Base-by-base conservation (phyloP, 371 early-diverging fungal genomes). In the Phascolomyces articulosus region DNA sequence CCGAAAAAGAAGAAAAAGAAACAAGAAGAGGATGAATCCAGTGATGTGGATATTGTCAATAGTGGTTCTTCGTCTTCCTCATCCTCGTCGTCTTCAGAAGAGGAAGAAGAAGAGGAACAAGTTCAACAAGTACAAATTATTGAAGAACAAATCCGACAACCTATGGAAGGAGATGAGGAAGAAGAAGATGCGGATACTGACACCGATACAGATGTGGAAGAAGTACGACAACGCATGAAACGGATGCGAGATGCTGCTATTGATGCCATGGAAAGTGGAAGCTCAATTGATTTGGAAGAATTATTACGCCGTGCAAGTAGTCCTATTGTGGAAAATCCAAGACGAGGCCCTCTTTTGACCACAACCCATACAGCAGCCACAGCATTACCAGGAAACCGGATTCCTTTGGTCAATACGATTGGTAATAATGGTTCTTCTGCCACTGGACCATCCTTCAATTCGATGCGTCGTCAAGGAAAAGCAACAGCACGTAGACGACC, bases 261-360 rank as follows among this genome's bases (percentile, higher is more conserved):
- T 51, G 70, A 72, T 59, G 77, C 77, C 34, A 76, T 76, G 72
- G 72, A 72, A 44, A 76, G 62, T 29, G 72, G 73, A 27, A 64
- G 57, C 3, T 64, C 69, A 2, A 31, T 73, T 27, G 71, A 80
- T 40, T 59, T 77, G 18, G 75, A 80, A 34, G 78, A 75, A 34
- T 56, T 81, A n/a, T 38, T 76, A 4, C 74, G 69, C 34, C 68
- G 80, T n/a, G 77, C 76, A 1, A 68, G 72, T 40, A 63, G 63
- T 29, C 74, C 74, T 7, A 63, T 74, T 21, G 53, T 65, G 29
- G 66, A 68, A 20, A 40, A 48, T 29, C 47, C 56, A 51, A 15
- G 48, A 4, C 48, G 47, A 15, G 9, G 10, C 2, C 21, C 27
- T 7, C 10, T 24, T 11, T 58, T 40, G 40, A 13, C 49, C 26